Base-by-base conservation (phyloP, 768 basidiomycete species). In the Cytidiella melzeri region DNA sequence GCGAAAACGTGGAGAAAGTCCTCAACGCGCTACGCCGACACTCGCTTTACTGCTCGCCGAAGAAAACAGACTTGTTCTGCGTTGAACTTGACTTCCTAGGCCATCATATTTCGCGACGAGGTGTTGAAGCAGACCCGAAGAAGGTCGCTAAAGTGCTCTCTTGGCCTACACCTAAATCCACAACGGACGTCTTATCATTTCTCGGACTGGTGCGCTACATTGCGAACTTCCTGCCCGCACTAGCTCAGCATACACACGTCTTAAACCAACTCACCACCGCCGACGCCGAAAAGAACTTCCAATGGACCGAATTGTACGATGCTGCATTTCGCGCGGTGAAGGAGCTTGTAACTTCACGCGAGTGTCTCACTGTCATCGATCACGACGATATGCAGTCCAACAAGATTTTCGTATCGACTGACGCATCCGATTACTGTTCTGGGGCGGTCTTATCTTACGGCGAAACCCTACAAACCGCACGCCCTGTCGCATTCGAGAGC, bases 241-340 rank as follows among this genome's bases (percentile, higher is more conserved):
- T 70, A 5, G 61, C 64, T 0, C 45, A 65, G 28, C 57, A 66
- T 37, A 68, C 65, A n/a, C n/a, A n/a, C n/a, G n/a, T n/a, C n/a
- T n/a, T n/a, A n/a, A n/a, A n/a, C n/a, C n/a, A n/a, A n/a, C 52
- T 64, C 24, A 67, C 67, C 4, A 57, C 56, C 1, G 53, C 59
- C 13, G 56, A 59, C 1, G 51, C 24, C 9, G 50, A 62, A 1
- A 53, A 54, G 3, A 19, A 21, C 0, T 64, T n/a, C n/a, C n/a
- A 3, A 0, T 68, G 64, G 68, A 55, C 61, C 3, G 42, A 60
- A 9, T 4, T n/a, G 0, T 58, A 68, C 42, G 64, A 68, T 37
- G 52, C 57, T 0, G 67, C 70, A 0, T 74, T 74, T 44, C 61
- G 73, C 6, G 57, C 62, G 1, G 60, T 73, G 3, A 69, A 73